Conservation (phyloP, 1,139 yeast genomes). For the Nakaseomyces sp. region DNA sequence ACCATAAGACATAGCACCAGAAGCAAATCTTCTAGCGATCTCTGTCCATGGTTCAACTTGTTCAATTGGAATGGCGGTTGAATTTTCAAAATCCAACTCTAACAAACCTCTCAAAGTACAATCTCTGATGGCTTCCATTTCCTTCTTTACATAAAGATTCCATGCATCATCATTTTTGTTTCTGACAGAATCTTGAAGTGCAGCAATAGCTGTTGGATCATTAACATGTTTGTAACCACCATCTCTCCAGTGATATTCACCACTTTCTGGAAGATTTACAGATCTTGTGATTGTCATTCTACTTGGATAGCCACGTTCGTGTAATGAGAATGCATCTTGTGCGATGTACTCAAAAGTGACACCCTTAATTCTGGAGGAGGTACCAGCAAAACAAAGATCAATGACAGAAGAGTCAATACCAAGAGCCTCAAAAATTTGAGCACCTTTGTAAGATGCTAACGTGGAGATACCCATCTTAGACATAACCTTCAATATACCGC, state of each 20-base stretch:
- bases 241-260: constrained; percentile 98
- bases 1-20: constrained; percentile 99
- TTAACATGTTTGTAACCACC: constrained; percentile 95
- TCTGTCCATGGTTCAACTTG: constrained; percentile 99
- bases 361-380: constrained; percentile 95
- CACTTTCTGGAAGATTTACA: constrained; percentile 78
- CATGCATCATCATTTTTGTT: constrained; percentile 91
- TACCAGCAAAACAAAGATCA: constrained; percentile 93
- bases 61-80: constrained; percentile 78
- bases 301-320: constrained; percentile 83
- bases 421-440: constrained; percentile 93
- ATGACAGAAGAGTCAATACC: constrained; percentile 94
- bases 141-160: constrained; percentile 81
- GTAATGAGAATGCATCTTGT: constrained; percentile 89
- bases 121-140: constrained; percentile 82
- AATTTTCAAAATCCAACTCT: constrained; percentile 71
- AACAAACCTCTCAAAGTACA: constrained; percentile 91
- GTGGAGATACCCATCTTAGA: constrained; percentile 99
- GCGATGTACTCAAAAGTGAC: constrained; percentile 92
- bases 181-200: constrained; percentile 92
- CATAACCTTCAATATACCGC: constrained; percentile 94
- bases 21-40: constrained; percentile 91
- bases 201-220: constrained; percentile 91
- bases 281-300: constrained; percentile 63
- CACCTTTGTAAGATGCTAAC: constrained; percentile 94